phyloP scores from a whole-genome alignment of 2,329 filamentous ascomycete species.

The Botrytis deweyae region DNA sequence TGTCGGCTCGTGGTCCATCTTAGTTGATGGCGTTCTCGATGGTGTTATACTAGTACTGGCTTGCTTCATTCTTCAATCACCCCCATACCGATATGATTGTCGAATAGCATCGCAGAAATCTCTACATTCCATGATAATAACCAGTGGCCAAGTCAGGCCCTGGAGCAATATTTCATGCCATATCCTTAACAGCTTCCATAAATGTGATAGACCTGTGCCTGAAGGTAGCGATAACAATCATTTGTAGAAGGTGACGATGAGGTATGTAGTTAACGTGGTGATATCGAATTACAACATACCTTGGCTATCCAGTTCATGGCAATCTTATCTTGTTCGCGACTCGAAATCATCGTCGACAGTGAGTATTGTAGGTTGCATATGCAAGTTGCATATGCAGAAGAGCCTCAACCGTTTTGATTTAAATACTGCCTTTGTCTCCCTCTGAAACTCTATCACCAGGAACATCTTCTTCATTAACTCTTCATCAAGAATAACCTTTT shows the following conservation, averaged over 20 bases:
- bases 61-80: conserved; percentile 3
- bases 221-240: background rate
- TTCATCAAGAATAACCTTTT: background rate
- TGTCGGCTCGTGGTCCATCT: conserved; percentile 2
- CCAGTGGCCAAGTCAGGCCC: conserved; percentile 7
- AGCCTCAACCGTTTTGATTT: background rate
- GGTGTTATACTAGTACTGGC: conserved; percentile 3
- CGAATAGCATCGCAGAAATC: conserved; percentile 14
- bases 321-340: background rate
- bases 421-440: conserved; percentile 7
- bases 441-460: background rate
- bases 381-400: background rate
- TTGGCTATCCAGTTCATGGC: background rate
- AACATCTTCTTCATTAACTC: conserved; percentile 8
- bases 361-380: background rate
- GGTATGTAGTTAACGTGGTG: background rate
- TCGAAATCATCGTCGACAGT: background rate
- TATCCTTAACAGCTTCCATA: conserved; percentile 19
- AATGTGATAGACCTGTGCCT: conserved; percentile 2
- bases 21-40: background rate
- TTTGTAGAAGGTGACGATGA: conserved; percentile 18
- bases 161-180: background rate
- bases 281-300: background rate
- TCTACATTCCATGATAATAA: background rate
- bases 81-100: background rate